A percentile compares a stretch with the other conserved stretches of the same genome.
phyloP scores from a whole-genome alignment of 2,329 filamentous ascomycete genomes.

The Phaeosphaeria sp. region DNA sequence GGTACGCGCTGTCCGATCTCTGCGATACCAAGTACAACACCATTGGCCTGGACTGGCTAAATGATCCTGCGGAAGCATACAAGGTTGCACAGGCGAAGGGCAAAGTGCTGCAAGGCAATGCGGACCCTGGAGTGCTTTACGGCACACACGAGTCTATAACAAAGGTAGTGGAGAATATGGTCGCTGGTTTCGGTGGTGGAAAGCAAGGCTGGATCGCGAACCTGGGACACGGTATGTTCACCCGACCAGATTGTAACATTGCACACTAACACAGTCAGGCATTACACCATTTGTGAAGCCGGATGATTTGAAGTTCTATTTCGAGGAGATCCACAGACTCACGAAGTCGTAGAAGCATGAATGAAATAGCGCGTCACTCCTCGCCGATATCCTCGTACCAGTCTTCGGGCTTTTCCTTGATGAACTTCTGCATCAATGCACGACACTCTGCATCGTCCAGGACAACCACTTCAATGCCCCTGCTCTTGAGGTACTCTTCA shows the following conservation, averaged over 20 bases:
- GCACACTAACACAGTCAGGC: constrained; percentile 59
- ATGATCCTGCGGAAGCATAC: constrained; percentile 84
- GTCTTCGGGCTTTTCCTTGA: constrained; percentile 72
- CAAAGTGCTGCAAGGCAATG: constrained; percentile 91
- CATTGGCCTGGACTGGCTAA: constrained; percentile 92
- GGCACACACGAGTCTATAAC: constrained; percentile 84
- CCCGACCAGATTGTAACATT: too few relatives aligned
- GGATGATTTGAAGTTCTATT: constrained; percentile 90
- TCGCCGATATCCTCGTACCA: constrained; percentile 62
- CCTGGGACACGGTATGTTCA: constrained; percentile 81
- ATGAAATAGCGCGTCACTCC: constrained; percentile 18
- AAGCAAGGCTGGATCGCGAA: constrained; percentile 98
- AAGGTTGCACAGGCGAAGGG: constrained; percentile 72
- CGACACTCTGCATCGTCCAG: constrained; percentile 70
- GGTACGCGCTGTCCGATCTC: constrained; percentile 88
- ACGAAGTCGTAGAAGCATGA: constrained; percentile 23
- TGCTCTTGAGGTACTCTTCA: constrained; percentile 71
- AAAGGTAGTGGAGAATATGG: constrained; percentile 81
- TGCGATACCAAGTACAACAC: constrained; percentile 92
- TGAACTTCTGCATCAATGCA: constrained; percentile 74
- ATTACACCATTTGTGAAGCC: constrained; percentile 95
- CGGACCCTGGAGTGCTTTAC: constrained; percentile 92
- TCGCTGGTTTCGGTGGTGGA: constrained; percentile 79
- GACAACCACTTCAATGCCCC: constrained; percentile 76
- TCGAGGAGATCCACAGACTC: constrained; percentile 79